Conservation (phyloP, 2,329 filamentous ascomycete species). For the Epichloe sibirici region DNA sequence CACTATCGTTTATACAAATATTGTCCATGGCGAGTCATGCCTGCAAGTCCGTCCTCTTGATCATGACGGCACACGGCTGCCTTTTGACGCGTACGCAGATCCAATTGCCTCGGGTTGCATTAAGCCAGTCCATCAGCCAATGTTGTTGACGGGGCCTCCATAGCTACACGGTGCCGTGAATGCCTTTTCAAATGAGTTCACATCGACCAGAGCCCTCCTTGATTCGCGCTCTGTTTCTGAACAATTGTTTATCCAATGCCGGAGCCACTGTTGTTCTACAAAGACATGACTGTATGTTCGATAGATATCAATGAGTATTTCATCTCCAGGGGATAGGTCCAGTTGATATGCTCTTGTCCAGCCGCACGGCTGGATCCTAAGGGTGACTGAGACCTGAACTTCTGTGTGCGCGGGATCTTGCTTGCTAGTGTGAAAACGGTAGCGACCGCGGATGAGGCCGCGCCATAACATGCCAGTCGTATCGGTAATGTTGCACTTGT, state of each 20-base stretch:
- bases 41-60: not conserved
- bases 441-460: not conserved
- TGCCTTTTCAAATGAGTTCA: not conserved
- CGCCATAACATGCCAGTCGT: not conserved
- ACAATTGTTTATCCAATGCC: not conserved
- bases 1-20: too few relatives aligned
- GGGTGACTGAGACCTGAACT: not conserved
- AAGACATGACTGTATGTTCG: not conserved
- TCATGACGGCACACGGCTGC: not conserved
- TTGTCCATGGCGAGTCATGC: too few relatives aligned
- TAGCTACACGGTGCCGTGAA: not conserved
- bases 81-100: not conserved
- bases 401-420: not conserved
- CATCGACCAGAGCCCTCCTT: not conserved
- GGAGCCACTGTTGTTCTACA: too few relatives aligned
- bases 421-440: not conserved
- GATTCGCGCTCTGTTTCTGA: not conserved
- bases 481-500: not conserved
- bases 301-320: not conserved
- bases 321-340: not conserved
- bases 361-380: not conserved
- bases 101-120: not conserved
- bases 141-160: not conserved
- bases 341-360: not conserved
- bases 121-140: not conserved